Base-by-base conservation (phyloP, 1,284 basidiomycete genomes). In the Boletus semigastroideus region DNA sequence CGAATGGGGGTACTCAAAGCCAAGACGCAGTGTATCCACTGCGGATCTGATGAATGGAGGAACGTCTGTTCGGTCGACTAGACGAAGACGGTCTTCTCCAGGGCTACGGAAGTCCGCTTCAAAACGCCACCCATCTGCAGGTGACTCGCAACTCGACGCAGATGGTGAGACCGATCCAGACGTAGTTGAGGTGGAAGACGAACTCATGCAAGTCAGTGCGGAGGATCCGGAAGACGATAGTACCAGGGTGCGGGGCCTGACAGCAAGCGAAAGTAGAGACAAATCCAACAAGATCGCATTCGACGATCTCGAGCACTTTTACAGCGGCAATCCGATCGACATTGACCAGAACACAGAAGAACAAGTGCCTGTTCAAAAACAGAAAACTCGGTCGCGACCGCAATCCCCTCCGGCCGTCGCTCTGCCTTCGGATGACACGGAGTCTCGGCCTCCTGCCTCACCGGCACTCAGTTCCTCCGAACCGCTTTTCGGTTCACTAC, bases 131-230 rank as follows among this genome's bases (percentile, higher is more conserved):
- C 51, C 61, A 36, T 67, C 69, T 40, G 45, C 33, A 19, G 63
- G 63, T 13, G 62, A 71, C 34, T 70, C 66, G 22, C 70, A 68
- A 42, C 58, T 67, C 13, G 66, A 68, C 13, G 66, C 69, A 27
- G 66, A 71, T 53, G 66, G 69, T 20, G 69, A 69, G 42, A 68
- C 67, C 11, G 66, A 68, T 46, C 67, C 67, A 22, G 66, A 68
- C 45, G 55, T 50, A 5, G 55, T 55, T 17, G 68, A 66, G 33
- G 66, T 67, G 31, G 69, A 70, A 48, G 65, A 69, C 17, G 69
- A 68, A 33, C 65, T 67, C 42, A 68, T 70, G 65, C 61, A 57
- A 57, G 58, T 40, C 31, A 57, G 57, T 37, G 9, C 39, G 17
- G 69, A 64, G 42, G 66, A 60, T 37, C 48, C 12, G 2, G 65